Base-by-base conservation (phyloP, 306 rosid genomes). In the Oemleria cerasiformis region DNA sequence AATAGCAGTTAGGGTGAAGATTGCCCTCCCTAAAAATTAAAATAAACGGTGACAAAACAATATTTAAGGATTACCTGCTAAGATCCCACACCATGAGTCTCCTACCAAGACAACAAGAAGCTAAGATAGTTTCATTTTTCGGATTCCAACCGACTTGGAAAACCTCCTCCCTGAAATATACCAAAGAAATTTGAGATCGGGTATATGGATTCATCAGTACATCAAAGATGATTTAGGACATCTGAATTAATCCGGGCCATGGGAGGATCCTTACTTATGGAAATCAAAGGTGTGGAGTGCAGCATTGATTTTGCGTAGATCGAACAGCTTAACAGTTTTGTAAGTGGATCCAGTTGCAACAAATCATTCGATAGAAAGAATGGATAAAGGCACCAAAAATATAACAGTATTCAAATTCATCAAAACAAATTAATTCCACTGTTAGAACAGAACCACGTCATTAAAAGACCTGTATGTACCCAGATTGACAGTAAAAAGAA, bases 31-130 rank as follows among this genome's bases (percentile, higher is more conserved):
- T 7, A n/a, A 14, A 20, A 30, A 12, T 16, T 41, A 72, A 60
- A 76, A 42, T 6, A 44, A 39, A 72, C 16, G 65, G 58, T 16
- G 71, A 34, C 20, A 79, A 73, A n/a, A 47, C 15, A n/a, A n/a
- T n/a, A n/a, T n/a, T n/a, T 63, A 9, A 73, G 63, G 60, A 67
- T 66, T 88, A 95, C 99, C 99, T 95, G 96, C 99, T 95, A 66
- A 89, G 97, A 84, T 95, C 96, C 99, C 99, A 95, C 81, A 95
- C 97, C 99, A 95, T 95, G 65, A 95, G 99, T 70, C 99, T 89
- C 88, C 97, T 79, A 50, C 97, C 99, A 67, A 91, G 92, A 80
- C 96, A 89, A 78, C 99, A 95, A 76, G 97, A 91, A 68, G 99
- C 97, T 81, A 95, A 84, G 77, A 95, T 92, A 5, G 96, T 91